phyloP scores from a whole-genome alignment of 768 basidiomycete species.

The Lentinula boryana region DNA sequence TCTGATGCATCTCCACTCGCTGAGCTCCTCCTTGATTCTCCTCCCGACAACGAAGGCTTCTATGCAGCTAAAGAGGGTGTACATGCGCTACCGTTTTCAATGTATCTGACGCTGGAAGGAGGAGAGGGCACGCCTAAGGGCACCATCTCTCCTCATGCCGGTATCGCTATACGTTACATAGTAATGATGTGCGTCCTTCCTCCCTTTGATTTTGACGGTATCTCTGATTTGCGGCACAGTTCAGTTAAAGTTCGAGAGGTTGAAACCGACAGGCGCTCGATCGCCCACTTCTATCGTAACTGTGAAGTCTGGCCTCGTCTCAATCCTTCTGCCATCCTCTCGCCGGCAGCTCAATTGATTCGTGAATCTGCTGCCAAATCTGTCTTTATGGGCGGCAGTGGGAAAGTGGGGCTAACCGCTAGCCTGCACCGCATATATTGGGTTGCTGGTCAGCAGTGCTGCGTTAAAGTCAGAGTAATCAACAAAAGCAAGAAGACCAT shows the following conservation, averaged over 20 bases:
- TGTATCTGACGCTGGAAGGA: slow-evolving; percentile 56
- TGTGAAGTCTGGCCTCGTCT: slow-evolving; percentile 78
- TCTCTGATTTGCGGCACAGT: slow-evolving; percentile 25
- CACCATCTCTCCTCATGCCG: slow-evolving; percentile 35
- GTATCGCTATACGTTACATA: slow-evolving; percentile 71
- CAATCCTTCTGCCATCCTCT: slow-evolving; percentile 53
- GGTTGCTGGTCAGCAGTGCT: slow-evolving; percentile 78
- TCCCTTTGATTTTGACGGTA: slow-evolving; percentile 2
- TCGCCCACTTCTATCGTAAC: slow-evolving; percentile 86
- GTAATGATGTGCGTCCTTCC: slow-evolving; percentile 61
- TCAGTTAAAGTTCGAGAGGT: slow-evolving; percentile 73
- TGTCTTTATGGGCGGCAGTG: slow-evolving; percentile 57
- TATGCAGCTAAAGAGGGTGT: slow-evolving; percentile 56
- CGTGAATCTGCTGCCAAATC: slow-evolving; percentile 48
- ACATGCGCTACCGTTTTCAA: slow-evolving; percentile 66
- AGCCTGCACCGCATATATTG: slow-evolving; percentile 67
- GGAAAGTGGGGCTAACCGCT: slow-evolving; percentile 61
- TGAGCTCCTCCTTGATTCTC: slow-evolving; percentile 36
- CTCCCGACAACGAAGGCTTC: slow-evolving; percentile 57
- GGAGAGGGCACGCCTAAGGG: slow-evolving; percentile 56
- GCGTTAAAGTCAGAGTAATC: slow-evolving; percentile 54
- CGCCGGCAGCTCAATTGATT: slow-evolving; percentile 53
- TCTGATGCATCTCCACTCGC: slow-evolving; percentile 41
- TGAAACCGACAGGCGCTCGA: slow-evolving; percentile 52
- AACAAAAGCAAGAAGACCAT: slow-evolving; percentile 69